Conservation (phyloP, 2,329 filamentous ascomycete genomes). For the Penicillium paneum region DNA sequence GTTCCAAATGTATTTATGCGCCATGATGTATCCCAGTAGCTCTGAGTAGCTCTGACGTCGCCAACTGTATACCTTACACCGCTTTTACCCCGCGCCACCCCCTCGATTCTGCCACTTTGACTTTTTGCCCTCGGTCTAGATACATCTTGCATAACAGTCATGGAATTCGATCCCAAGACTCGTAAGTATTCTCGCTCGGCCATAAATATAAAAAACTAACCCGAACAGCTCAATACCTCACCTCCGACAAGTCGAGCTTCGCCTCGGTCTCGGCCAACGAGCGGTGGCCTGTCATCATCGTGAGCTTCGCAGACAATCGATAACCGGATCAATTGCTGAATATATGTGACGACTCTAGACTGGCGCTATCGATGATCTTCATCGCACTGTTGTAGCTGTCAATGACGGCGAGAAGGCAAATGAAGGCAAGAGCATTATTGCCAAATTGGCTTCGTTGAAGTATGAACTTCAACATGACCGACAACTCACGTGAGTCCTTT, state of each 20-base stretch:
- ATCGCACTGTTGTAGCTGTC: constrained; percentile 54
- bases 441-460: constrained; percentile 76
- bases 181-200: constrained; percentile 50
- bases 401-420: constrained; percentile 60
- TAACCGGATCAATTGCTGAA: constrained; percentile 1
- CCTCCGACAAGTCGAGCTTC: constrained; percentile 80
- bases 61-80: constrained; percentile 11
- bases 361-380: constrained; percentile 89
- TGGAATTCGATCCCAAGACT: constrained; percentile 73
- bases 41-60: constrained; percentile 6
- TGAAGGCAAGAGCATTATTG: constrained; percentile 84
- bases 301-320: constrained; percentile 43
- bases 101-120: constrained; percentile 10
- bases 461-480: constrained; percentile 80
- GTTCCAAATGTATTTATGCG: constrained; percentile 18
- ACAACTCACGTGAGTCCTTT: constrained; percentile 5
- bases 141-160: constrained; percentile 35
- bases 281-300: constrained; percentile 91
- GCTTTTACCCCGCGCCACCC: constrained; percentile 22
- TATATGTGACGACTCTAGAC: constrained; percentile 56
- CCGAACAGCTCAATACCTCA: constrained; percentile 66
- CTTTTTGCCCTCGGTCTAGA: constrained; percentile 13
- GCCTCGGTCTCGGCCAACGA: constrained; percentile 79
- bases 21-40: constrained; percentile 4
- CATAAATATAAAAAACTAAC: constrained; percentile 6